A percentile compares a stretch with the other conserved stretches of the same genome.
Conservation (phyloP, 2,329 filamentous ascomycete genomes). For the Claviceps sorghi region DNA sequence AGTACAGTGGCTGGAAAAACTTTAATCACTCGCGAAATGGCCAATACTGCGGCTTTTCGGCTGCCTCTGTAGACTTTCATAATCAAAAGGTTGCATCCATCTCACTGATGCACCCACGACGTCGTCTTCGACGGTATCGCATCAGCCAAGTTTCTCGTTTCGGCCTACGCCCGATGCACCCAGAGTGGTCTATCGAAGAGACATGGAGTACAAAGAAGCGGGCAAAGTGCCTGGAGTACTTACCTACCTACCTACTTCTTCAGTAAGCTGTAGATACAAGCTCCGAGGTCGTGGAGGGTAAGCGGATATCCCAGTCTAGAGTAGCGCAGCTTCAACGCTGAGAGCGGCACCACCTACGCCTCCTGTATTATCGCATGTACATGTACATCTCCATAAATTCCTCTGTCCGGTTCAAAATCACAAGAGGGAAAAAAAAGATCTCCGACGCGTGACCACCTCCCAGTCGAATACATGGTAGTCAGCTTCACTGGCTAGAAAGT, state of each 20-base stretch:
- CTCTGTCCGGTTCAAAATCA: too few species aligned
- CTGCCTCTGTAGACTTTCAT: too few species aligned
- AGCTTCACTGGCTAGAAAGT: neutral
- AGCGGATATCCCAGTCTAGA: neutral
- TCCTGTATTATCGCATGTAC: too few species aligned
- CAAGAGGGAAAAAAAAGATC: neutral
- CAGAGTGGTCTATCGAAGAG: neutral
- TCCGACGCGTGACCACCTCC: neutral
- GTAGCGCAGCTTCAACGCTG: neutral
- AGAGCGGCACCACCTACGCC: neutral
- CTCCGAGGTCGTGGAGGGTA: neutral
- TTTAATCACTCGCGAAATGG: too few species aligned
- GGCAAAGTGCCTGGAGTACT: neutral
- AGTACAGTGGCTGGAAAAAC: too few species aligned
- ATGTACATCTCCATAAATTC: too few species aligned
- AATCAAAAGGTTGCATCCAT: too few species aligned
- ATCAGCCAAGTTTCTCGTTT: neutral
- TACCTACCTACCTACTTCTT: neutral
- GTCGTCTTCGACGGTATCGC: neutral
- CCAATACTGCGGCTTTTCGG: neutral
- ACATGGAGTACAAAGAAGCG: neutral
- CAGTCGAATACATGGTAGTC: neutral
- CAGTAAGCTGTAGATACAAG: neutral
- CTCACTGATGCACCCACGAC: too few species aligned
- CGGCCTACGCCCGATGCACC: neutral